These are phyloP conservation scores for Aspergillus saccharolyticus DNA, from an alignment of 495 filamentous ascomycete genomes.

Conservation along the genomic window DNA sequence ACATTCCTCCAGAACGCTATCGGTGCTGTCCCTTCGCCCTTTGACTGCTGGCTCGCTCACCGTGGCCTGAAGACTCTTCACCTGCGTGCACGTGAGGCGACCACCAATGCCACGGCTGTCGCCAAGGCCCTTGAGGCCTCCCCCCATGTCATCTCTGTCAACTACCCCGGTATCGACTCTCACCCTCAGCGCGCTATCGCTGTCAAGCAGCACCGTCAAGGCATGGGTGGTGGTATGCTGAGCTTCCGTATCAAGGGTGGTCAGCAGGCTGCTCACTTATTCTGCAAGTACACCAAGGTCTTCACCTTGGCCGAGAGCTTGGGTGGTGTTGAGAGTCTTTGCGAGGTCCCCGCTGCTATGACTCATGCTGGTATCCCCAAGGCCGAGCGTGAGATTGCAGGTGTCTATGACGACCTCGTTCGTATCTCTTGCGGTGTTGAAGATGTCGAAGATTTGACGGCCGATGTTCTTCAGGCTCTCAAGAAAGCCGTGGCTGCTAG, in stretches of 20 bases:
- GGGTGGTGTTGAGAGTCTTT: constrained; percentile 87
- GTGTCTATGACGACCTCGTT: constrained; percentile 96
- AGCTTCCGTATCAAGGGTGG: constrained; percentile 93
- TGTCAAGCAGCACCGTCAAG: constrained; percentile 83
- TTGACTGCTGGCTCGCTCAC: constrained; percentile 99
- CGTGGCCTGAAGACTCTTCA: constrained; percentile 96
- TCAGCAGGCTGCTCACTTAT: constrained; percentile 77
- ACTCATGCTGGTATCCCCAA: constrained; percentile 93
- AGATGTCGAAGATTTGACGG: constrained; percentile 77
- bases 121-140: constrained; percentile 72
- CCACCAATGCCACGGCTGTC: constrained; percentile 72
- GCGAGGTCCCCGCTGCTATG: constrained; percentile 90
- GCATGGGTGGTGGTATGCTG: constrained; percentile 95
- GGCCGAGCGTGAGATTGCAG: constrained; percentile 82
- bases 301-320: constrained; percentile 93
- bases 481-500: constrained; percentile 58
- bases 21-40: constrained; percentile 87
- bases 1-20: constrained; percentile 96
- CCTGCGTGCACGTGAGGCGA: constrained; percentile 80
- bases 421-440: constrained; percentile 91
- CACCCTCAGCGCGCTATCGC: constrained; percentile 84
- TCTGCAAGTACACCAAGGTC: constrained; percentile 84
- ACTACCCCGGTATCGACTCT: constrained; percentile 87
- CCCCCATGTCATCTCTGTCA: constrained; percentile 79
- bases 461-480: constrained; percentile 80